These are phyloP conservation scores for Neurospora sp. DNA, from an alignment of 2,329 filamentous ascomycete species.

Conservation along the genomic window DNA sequence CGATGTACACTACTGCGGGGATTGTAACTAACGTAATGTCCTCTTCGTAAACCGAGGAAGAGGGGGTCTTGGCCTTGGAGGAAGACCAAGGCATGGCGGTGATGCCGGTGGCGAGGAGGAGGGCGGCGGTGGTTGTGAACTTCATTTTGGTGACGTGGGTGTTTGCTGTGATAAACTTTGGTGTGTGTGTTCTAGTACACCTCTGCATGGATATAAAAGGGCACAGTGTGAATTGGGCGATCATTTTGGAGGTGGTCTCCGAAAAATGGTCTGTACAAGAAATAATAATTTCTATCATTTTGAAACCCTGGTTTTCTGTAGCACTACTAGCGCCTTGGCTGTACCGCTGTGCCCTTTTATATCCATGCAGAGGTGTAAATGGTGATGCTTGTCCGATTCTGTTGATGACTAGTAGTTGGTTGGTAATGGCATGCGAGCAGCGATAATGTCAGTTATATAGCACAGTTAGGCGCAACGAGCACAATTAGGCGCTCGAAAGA, in stretches of 20 bases:
- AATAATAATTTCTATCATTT: too few relatives aligned
- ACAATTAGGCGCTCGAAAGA: not conserved
- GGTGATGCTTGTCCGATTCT: too few relatives aligned
- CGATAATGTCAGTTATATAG: not conserved
- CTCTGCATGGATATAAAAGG: too few relatives aligned
- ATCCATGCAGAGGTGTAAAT: too few relatives aligned
- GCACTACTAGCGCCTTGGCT: too few relatives aligned
- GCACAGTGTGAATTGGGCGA: too few relatives aligned
- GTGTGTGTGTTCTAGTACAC: too few relatives aligned
- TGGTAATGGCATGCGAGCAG: not conserved
- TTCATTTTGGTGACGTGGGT: not conserved
- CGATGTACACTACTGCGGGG: not conserved
- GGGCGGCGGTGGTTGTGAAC: not conserved
- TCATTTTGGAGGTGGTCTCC: too few relatives aligned
- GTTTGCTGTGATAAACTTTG: not conserved
- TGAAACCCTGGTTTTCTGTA: too few relatives aligned
- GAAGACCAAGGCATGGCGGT: not conserved
- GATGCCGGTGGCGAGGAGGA: not conserved
- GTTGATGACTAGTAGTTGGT: not conserved
- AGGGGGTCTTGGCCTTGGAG: not conserved
- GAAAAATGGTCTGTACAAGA: too few relatives aligned
- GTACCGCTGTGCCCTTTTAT: too few relatives aligned
- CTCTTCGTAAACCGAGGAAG: not conserved
- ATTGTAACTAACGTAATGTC: slow-evolving; percentile 12
- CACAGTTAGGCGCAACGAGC: not conserved